A percentile compares a stretch with the other conserved stretches of the same genome.
These are phyloP conservation scores for Malassezia cuniculi DNA, from an alignment of 1,284 basidiomycete species.

Conservation along the genomic window DNA sequence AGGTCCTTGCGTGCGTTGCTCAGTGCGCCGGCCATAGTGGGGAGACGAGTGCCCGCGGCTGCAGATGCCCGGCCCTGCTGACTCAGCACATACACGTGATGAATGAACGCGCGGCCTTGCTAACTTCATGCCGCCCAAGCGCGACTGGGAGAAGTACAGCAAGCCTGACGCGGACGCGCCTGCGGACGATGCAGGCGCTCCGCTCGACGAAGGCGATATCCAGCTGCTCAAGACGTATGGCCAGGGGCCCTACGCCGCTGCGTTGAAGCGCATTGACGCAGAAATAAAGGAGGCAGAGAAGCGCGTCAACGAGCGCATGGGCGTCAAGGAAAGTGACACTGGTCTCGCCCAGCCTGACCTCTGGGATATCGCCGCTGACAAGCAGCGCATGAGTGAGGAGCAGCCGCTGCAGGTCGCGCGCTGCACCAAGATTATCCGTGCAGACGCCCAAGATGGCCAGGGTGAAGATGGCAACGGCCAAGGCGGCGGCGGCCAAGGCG, in stretches of 20 bases:
- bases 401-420: slow-evolving; percentile 91
- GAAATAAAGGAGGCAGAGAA: slow-evolving; percentile 96
- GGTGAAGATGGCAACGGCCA: slow-evolving; percentile 12
- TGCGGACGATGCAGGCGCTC: slow-evolving; percentile 48
- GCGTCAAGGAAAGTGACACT: slow-evolving; percentile 95
- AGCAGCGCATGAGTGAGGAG: slow-evolving; percentile 74
- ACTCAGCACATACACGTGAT: slow-evolving; percentile 4
- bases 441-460: slow-evolving; percentile 42
- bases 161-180: slow-evolving; percentile 31
- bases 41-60: neutral
- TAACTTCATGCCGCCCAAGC: slow-evolving; percentile 35
- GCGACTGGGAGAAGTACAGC: slow-evolving; percentile 45
- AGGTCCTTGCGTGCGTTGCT: slow-evolving; percentile 39
- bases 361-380: slow-evolving; percentile 59
- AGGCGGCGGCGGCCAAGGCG: slow-evolving; percentile 13
- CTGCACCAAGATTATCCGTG: slow-evolving; percentile 93
- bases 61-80: slow-evolving; percentile 4
- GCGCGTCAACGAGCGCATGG: slow-evolving; percentile 90
- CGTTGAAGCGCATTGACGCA: slow-evolving; percentile 74
- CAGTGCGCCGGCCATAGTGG: slow-evolving; percentile 23
- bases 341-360: slow-evolving; percentile 91
- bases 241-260: slow-evolving; percentile 87
- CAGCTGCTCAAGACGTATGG: slow-evolving; percentile 99
- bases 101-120: neutral
- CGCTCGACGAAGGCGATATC: slow-evolving; percentile 94